Conservation (phyloP, 2,329 filamentous ascomycete genomes). For the Penicillium frequentans region DNA sequence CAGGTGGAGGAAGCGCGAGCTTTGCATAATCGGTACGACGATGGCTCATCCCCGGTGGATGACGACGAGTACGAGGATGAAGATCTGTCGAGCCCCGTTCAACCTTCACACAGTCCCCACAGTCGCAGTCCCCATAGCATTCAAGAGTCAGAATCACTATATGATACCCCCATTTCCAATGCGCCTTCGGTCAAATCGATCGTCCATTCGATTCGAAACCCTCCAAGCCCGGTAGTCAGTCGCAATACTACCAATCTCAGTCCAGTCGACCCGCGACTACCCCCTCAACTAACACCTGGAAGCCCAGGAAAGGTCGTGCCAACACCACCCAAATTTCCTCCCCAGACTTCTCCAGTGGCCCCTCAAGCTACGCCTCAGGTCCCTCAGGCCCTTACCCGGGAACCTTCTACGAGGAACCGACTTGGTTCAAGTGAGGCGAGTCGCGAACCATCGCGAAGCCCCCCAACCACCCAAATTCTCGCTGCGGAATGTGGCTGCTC, state of each 20-base stretch:
- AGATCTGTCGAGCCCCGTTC: slow-evolving; percentile 15
- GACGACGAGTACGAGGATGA: slow-evolving; percentile 14
- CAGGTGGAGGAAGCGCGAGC: slow-evolving; percentile 53
- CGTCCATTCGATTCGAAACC: slow-evolving; percentile 27
- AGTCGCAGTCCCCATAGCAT: slow-evolving; percentile 12
- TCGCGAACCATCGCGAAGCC: slow-evolving; percentile 5
- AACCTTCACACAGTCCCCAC: slow-evolving; percentile 11
- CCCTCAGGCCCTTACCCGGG: neutral
- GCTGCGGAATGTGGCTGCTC: slow-evolving; percentile 38
- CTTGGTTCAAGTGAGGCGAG: slow-evolving; percentile 1
- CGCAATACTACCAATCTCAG: slow-evolving; percentile 19
- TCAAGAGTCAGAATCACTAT: slow-evolving; percentile 12
- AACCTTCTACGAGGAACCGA: neutral
- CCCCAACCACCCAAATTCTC: slow-evolving; percentile 34
- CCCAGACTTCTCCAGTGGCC: slow-evolving; percentile 10
- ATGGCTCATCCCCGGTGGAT: slow-evolving; percentile 29
- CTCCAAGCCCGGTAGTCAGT: slow-evolving; percentile 22
- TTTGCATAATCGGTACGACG: slow-evolving; percentile 45
- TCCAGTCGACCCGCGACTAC: slow-evolving; percentile 25
- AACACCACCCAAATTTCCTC: slow-evolving; percentile 6
- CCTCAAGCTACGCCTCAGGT: neutral
- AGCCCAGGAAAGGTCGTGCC: slow-evolving; percentile 13
- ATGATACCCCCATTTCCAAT: slow-evolving; percentile 29
- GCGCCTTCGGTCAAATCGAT: slow-evolving; percentile 26
- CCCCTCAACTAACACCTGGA: slow-evolving; percentile 25